Evolutionary conservation across 306 rosid genomes (phyloP), one percentile per base, ranked within the genome.

Genomic region (Acacia confusa): DNA sequence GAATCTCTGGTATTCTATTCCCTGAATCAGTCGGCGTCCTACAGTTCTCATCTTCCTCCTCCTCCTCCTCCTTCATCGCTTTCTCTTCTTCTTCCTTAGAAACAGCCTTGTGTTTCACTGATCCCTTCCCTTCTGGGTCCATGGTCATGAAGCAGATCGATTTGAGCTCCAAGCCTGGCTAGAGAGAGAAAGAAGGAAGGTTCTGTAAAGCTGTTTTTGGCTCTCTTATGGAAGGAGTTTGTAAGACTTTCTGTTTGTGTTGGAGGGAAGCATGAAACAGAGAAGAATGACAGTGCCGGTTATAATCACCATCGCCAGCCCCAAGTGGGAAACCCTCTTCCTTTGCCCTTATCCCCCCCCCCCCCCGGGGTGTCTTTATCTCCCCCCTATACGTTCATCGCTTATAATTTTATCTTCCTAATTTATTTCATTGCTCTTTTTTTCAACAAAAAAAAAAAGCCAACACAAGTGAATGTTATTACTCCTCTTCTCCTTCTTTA

Each of bases 21-120:
- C 47, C 77, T n/a, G 67, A 52, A 19, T 69, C 69, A 45, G 89
- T 85, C 44, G 96, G 96, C 8, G 93, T 91, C 75, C 72, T 79
- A 81, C 92, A 91, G 15, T 40, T 11, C 10, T 69, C 32, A 4
- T 40, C 50, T 4, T 69, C 74, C 28, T 74, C 84, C 61, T 73
- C 83, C 63, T 85, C 79, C 14, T 53, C 40, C 38, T 36, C 6
- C 38, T 36, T 36, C 38, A 36, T 3, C 50, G 36, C 10, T 20
- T 58, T 83, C 10, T 67, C 40, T 30, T 34, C 63, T n/a, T 32
- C 45, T 64, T 40, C 70, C 15, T 82, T 27, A 14, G 22, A 27
- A 74, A 67, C 57, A 12, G 36, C n/a, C 3, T 16, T 72, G 45
- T 72, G 75, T 27, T 14, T 47, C 15, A 47, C 52, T 47, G 4